Conservation (phyloP, 2,329 filamentous ascomycete genomes). For the Ceratocystis cubensis region DNA sequence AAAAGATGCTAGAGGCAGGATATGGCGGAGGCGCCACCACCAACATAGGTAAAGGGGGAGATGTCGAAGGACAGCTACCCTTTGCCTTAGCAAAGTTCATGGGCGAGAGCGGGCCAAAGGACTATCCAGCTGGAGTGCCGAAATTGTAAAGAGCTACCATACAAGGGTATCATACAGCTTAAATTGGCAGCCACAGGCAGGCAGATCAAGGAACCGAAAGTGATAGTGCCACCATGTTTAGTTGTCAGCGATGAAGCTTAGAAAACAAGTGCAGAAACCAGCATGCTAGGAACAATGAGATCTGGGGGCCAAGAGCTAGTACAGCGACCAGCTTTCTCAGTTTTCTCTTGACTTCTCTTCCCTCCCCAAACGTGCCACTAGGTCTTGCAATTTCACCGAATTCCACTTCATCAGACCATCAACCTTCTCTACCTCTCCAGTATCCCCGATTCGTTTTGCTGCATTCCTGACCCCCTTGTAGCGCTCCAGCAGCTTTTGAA, state of each 20-base stretch:
- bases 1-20: conserved; percentile 24
- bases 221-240: too few relatives aligned
- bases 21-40: not conserved
- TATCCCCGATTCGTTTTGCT: not conserved
- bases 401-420: conserved; percentile 6
- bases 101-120: conserved; percentile 18
- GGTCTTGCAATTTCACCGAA: not conserved
- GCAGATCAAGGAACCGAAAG: not conserved
- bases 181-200: not conserved
- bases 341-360: not conserved
- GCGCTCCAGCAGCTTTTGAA: not conserved
- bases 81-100: conserved; percentile 15
- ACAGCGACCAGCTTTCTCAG: not conserved
- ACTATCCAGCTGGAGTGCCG: conserved; percentile 20
- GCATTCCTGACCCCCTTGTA: not conserved
- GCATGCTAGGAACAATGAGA: not conserved
- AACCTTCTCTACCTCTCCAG: not conserved
- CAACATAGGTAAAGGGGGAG: not conserved
- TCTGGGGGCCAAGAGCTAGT: not conserved
- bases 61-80: not conserved
- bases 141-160: not conserved
- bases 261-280: not conserved
- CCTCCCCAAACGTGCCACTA: not conserved
- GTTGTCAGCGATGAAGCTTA: too few relatives aligned
- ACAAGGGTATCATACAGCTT: not conserved